These are phyloP conservation scores for Umbellularia californica DNA, from an alignment of 164 flowering plant species.

Conservation along the genomic window DNA sequence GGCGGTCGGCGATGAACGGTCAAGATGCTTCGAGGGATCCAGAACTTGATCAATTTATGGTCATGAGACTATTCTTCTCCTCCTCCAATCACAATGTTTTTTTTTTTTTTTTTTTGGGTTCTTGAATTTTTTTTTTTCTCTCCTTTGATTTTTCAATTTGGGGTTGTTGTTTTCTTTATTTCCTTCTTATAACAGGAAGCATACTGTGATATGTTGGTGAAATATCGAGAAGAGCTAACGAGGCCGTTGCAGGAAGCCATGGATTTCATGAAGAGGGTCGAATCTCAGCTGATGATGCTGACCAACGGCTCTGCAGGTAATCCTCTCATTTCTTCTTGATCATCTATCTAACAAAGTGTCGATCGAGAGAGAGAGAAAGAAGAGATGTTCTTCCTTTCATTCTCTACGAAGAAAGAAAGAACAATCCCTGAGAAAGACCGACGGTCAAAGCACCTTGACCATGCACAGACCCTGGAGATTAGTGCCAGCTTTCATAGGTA, in stretches of 20 bases:
- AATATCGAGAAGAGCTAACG: conserved; percentile 80
- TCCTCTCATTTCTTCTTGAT: conserved; percentile 51
- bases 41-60: conserved; percentile 97
- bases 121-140: not conserved
- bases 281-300: conserved; percentile 70
- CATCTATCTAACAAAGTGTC: not conserved
- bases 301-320: conserved; percentile 33
- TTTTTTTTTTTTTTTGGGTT: not conserved
- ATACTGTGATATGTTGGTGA: conserved; percentile 84
- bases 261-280: conserved; percentile 90
- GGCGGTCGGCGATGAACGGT: conserved; percentile 37
- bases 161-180: not conserved
- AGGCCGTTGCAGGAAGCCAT: conserved; percentile 95
- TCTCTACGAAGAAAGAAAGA: not conserved
- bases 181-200: conserved; percentile 57
- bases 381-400: not conserved
- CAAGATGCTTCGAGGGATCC: conserved; percentile 59
- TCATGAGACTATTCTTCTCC: conserved; percentile 12
- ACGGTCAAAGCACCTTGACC: not conserved
- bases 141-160: not conserved
- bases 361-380: not conserved
- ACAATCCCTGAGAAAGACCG: not conserved
- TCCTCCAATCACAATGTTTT: not conserved
- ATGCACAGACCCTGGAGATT: no score
- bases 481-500: no score